Conservation (phyloP, 2,329 filamentous ascomycete genomes). For the Pseudocercospora musae region DNA sequence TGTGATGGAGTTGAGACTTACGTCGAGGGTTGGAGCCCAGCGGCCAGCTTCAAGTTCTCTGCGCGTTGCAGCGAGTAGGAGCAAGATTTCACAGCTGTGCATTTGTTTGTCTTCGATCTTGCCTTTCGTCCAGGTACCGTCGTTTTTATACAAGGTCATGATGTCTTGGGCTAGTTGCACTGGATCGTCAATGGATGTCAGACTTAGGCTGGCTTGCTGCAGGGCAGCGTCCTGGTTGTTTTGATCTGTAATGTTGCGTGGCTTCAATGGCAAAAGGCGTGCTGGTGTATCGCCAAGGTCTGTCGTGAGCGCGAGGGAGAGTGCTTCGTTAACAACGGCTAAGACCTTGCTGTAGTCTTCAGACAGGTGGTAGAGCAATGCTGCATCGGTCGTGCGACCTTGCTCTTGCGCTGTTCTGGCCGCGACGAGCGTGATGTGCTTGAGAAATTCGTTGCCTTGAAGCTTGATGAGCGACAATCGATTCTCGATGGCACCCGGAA, state of each 20-base stretch:
- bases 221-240: conserved; percentile 34
- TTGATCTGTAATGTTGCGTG: conserved; percentile 49
- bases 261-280: conserved; percentile 75
- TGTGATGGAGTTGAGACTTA: conserved; percentile 46
- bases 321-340: conserved; percentile 78
- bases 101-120: conserved; percentile 58
- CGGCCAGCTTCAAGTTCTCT: conserved; percentile 55
- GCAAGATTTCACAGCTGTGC: conserved; percentile 57
- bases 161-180: conserved; percentile 62
- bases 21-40: conserved; percentile 62
- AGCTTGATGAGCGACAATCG: conserved; percentile 78
- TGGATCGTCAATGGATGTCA: conserved; percentile 67
- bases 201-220: conserved; percentile 58
- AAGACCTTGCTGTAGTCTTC: conserved; percentile 96
- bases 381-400: conserved; percentile 87
- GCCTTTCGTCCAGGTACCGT: conserved; percentile 55
- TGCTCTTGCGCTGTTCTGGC: conserved; percentile 92
- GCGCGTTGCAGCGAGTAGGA: conserved; percentile 61
- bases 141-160: conserved; percentile 58
- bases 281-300: conserved; percentile 80
- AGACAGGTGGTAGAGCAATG: conserved; percentile 89
- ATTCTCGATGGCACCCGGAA: conserved; percentile 82
- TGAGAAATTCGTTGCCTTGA: conserved; percentile 78
- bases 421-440: conserved; percentile 87
- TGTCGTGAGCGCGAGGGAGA: conserved; percentile 84